Conservation (phyloP, 129 eudicot genomes). For the Pulicaria dysenterica region DNA sequence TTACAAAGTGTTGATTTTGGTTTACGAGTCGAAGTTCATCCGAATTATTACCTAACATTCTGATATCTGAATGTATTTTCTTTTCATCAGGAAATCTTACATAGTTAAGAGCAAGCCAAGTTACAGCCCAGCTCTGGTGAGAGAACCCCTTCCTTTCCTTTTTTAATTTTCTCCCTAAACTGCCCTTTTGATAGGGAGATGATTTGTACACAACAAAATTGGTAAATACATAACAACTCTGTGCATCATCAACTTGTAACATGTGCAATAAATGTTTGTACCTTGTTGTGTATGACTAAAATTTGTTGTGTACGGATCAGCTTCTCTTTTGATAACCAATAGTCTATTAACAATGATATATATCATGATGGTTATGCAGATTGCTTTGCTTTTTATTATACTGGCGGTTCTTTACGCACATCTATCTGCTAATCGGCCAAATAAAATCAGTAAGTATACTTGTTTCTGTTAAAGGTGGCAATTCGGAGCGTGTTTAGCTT, state of each 20-base stretch:
- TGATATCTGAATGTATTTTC: constrained; percentile 12
- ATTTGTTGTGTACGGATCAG: too few relatives aligned
- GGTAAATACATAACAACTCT: too few relatives aligned
- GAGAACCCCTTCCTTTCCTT: neutral
- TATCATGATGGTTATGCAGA: constrained; percentile 46
- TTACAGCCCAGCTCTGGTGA: constrained; percentile 52
- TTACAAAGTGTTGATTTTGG: constrained; percentile 10
- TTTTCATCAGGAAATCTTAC: constrained; percentile 64
- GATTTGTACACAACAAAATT: too few relatives aligned
- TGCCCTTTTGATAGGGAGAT: neutral
- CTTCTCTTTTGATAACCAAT: neutral
- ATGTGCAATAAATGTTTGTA: too few relatives aligned
- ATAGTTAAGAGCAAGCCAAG: constrained; percentile 46
- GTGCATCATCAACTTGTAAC: too few relatives aligned
- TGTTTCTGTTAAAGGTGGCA: too few relatives aligned
- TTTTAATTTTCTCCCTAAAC: neutral
- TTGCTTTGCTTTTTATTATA: constrained; percentile 56
- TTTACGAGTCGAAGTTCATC: constrained; percentile 11
- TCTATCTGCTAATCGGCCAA: constrained; percentile 45
- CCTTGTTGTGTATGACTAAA: too few relatives aligned
- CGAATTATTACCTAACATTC: neutral
- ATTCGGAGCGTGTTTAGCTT: too few relatives aligned
- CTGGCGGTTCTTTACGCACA: constrained; percentile 61
- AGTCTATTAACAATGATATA: neutral
- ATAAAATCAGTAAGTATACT: constrained; percentile 51